Base-by-base conservation (phyloP, 2,329 filamentous ascomycete species). In the Daldinia eschscholtzii region DNA sequence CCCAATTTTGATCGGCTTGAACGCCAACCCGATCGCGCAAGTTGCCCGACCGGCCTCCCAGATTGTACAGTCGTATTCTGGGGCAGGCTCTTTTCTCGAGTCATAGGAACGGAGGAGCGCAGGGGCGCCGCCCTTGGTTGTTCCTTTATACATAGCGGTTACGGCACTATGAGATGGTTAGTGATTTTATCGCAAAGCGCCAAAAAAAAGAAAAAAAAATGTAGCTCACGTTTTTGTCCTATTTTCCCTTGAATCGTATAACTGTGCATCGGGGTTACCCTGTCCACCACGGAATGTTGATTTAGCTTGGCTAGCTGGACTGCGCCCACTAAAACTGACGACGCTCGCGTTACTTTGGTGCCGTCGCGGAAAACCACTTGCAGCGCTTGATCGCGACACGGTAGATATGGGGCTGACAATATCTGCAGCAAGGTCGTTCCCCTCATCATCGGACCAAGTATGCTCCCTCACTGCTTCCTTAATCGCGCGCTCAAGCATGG, bases 11-110 rank as follows among this genome's bases (percentile, higher is more conserved):
- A 99, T 94, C 0, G 95, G 94, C 79, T 99, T 99, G 83, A 99
- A 99, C 0, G 96, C 96, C 48, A 98, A 85, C 0, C 93, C 93
- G 0, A 95, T 96, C 0, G 96, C 93, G 60, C 88, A 93, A 0
- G 96, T 99, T n/a, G 96, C 96, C 67, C 96, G 89, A 10, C 96
- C 96, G 4, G 96, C 96, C 81, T 99, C 91, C 96, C 96, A 99
- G 64, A 99, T 96, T 52, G 91, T 97, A 81, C 94, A 97, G 77
- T 97, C 92, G 69, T 93, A 95, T 79, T 98, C 94, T 2, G 95
- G 92, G 0, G 94, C 88, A 0, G 94, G 92, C 79, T 98, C 96
- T 79, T 92, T 93, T 75, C 95, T 88, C 15, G 96, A 98, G 79
- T 98, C 95, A 81, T 99, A 99, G 1, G 95, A 98, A 72, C 96